phyloP scores from a whole-genome alignment of 2,329 filamentous ascomycete genomes.

The Cladosporium sphaerospermum region DNA sequence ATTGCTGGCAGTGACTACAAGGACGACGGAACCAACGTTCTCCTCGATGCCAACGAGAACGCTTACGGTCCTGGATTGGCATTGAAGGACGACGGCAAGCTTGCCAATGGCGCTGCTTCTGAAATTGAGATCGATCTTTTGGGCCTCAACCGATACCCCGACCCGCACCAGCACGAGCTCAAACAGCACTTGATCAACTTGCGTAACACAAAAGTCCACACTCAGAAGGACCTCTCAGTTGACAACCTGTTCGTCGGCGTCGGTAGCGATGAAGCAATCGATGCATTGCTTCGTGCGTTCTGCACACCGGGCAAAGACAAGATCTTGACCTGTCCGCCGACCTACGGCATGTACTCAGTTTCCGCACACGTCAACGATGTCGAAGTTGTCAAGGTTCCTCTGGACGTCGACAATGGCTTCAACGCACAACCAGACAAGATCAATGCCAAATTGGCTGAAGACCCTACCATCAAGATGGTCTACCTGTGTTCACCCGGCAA shows the following conservation, averaged over 20 bases:
- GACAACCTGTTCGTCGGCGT: slow-evolving; percentile 91
- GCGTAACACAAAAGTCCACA: slow-evolving; percentile 80
- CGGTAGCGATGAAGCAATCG: slow-evolving; percentile 94
- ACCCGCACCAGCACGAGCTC: slow-evolving; percentile 83
- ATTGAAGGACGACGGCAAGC: slow-evolving; percentile 42
- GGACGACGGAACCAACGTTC: slow-evolving; percentile 90
- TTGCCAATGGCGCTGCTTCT: slow-evolving; percentile 39
- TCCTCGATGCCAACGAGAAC: slow-evolving; percentile 97
- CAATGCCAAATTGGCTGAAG: slow-evolving; percentile 55
- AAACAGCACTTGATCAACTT: slow-evolving; percentile 83
- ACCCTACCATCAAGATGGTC: slow-evolving; percentile 70
- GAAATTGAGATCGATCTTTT: slow-evolving; percentile 65
- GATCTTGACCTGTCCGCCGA: slow-evolving; percentile 91
- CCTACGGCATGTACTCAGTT: slow-evolving; percentile 97
- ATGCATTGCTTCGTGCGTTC: slow-evolving; percentile 88
- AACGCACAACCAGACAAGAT: slow-evolving; percentile 66
- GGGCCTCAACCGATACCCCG: slow-evolving; percentile 87
- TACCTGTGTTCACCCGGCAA: slow-evolving; percentile 96
- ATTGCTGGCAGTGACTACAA: slow-evolving; percentile 68
- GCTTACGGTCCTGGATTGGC: slow-evolving; percentile 79
- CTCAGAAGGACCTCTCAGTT: slow-evolving; percentile 63
- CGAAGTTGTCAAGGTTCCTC: slow-evolving; percentile 74
- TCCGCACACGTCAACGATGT: slow-evolving; percentile 94
- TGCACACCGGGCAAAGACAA: slow-evolving; percentile 81
- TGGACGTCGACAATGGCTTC: slow-evolving; percentile 67